Conservation (phyloP, 2,329 filamentous ascomycete species). For the Penicillium sp. region DNA sequence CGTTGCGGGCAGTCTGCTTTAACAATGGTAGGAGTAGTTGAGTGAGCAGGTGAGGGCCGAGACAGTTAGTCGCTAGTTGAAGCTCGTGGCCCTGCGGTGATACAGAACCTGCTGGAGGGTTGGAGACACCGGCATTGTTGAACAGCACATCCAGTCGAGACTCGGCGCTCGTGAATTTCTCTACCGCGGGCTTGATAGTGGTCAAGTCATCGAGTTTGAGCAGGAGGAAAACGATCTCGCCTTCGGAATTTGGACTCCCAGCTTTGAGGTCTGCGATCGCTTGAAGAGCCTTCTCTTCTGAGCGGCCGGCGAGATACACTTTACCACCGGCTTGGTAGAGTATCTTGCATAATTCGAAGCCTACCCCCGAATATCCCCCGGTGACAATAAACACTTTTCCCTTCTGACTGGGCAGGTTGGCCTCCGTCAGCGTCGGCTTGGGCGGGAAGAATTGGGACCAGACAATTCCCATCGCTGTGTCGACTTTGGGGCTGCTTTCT, state of each 20-base stretch:
- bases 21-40: conserved; percentile 38
- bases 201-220: conserved; percentile 50
- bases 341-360: conserved; percentile 28
- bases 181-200: conserved; percentile 45
- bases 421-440: conserved; percentile 23
- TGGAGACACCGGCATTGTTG: conserved; percentile 48
- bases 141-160: conserved; percentile 49
- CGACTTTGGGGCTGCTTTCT: not conserved
- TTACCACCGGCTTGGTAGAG: conserved; percentile 19
- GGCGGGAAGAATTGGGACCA: conserved; percentile 30
- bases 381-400: conserved; percentile 34
- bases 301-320: not conserved
- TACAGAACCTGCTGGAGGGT: conserved; percentile 30
- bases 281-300: conserved; percentile 33
- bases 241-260: conserved; percentile 3
- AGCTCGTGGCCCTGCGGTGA: conserved; percentile 36
- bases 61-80: conserved; percentile 44
- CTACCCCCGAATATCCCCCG: conserved; percentile 22
- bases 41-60: conserved; percentile 45
- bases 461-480: conserved; percentile 15
- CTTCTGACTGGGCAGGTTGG: conserved; percentile 24
- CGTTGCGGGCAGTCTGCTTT: not conserved
- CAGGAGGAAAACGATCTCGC: conserved; percentile 34
- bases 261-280: conserved; percentile 40
- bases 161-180: conserved; percentile 45